Evolutionary conservation across 2,329 filamentous ascomycete genomes (phyloP).

Genomic region (Cladophialophora bantiana): DNA sequence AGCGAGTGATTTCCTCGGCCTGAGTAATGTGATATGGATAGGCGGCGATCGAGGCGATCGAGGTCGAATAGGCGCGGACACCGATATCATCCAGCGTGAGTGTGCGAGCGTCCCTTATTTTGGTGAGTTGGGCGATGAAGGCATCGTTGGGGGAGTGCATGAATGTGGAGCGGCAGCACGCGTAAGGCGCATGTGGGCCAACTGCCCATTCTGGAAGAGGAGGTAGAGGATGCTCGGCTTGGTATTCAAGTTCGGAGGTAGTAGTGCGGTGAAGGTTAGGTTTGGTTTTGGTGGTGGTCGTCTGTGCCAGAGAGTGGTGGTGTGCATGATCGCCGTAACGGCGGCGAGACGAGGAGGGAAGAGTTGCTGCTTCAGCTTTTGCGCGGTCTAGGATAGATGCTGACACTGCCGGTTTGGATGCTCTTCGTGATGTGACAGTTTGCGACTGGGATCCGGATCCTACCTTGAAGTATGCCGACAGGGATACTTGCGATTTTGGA

Average conservation of each 20-base stretch:
- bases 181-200: slow-evolving; percentile 67
- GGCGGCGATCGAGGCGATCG: slow-evolving; percentile 81
- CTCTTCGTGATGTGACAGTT: background rate
- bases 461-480: slow-evolving; percentile 29
- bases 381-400: slow-evolving; percentile 60
- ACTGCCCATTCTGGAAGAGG: slow-evolving; percentile 73
- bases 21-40: slow-evolving; percentile 70
- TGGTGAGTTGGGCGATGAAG: slow-evolving; percentile 77
- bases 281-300: slow-evolving; percentile 37
- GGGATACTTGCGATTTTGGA: slow-evolving; percentile 19
- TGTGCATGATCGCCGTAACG: slow-evolving; percentile 39
- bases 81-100: slow-evolving; percentile 79
- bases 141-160: slow-evolving; percentile 72
- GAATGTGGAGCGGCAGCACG: slow-evolving; percentile 80
- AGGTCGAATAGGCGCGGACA: slow-evolving; percentile 83
- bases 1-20: slow-evolving; percentile 52
- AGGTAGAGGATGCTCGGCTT: slow-evolving; percentile 56
- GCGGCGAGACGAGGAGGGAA: slow-evolving; percentile 34
- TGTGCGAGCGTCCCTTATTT: slow-evolving; percentile 74
- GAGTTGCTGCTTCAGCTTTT: slow-evolving; percentile 54
- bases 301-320: slow-evolving; percentile 28
- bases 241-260: slow-evolving; percentile 76
- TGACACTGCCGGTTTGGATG: slow-evolving; percentile 15
- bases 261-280: slow-evolving; percentile 69
- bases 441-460: slow-evolving; percentile 11